These are phyloP conservation scores for Kwoniella mangroviensis DNA, from an alignment of 768 basidiomycete species.

Conservation along the genomic window DNA sequence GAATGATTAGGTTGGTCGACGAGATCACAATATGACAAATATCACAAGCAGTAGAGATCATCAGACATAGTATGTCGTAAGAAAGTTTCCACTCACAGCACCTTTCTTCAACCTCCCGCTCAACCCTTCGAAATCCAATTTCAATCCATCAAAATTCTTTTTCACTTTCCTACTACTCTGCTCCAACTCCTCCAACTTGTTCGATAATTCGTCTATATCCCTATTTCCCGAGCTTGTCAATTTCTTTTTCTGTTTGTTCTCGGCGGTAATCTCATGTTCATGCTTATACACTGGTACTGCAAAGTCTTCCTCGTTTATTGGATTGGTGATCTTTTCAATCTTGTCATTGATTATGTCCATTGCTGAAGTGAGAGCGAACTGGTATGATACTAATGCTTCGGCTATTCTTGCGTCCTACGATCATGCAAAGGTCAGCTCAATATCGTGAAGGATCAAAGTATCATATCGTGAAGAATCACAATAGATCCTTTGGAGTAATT, in stretches of 20 bases:
- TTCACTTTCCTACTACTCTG: constrained; percentile 25
- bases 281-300: constrained; percentile 13
- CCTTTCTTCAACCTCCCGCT: constrained; percentile 23
- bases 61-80: neutral
- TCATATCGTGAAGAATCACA: too few relatives aligned
- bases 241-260: constrained; percentile 17
- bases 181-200: constrained; percentile 30
- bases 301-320: constrained; percentile 18
- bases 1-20: too few relatives aligned
- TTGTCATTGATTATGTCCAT: constrained; percentile 46
- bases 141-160: constrained; percentile 32
- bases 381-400: constrained; percentile 56
- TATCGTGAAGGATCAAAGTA: neutral
- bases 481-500: too few relatives aligned
- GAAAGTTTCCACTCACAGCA: constrained; percentile 23
- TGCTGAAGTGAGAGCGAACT: constrained; percentile 49
- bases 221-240: constrained; percentile 26
- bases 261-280: constrained; percentile 12
- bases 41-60: neutral
- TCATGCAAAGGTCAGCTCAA: neutral
- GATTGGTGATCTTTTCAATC: constrained; percentile 33
- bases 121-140: constrained; percentile 28
- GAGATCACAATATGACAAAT: neutral
- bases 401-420: constrained; percentile 49
- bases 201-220: constrained; percentile 35